A percentile compares a stretch with the other conserved stretches of the same genome.
These are phyloP conservation scores for Babesia caballi DNA, from an alignment of 169 alveolate species.

Conservation along the genomic window DNA sequence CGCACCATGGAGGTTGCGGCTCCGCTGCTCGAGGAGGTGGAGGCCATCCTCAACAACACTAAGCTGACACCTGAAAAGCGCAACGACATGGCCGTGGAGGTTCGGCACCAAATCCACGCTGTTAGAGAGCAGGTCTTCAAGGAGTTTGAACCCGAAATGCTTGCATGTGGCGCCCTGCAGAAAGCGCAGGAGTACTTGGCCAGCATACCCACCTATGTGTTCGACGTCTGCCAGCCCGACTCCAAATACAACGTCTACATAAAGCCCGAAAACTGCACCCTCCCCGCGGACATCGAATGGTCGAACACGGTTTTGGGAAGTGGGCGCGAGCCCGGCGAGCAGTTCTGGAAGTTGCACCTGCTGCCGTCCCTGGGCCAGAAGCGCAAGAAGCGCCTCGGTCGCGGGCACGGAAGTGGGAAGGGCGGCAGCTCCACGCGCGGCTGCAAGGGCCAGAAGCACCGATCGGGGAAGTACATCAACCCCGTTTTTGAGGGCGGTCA, in stretches of 20 bases:
- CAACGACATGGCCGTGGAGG: slow-evolving; percentile 61
- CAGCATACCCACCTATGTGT: slow-evolving; percentile 64
- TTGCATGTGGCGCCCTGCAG: slow-evolving; percentile 46
- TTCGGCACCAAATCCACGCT: slow-evolving; percentile 58
- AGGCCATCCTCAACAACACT: slow-evolving; percentile 51
- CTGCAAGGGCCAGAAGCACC: slow-evolving; percentile 76
- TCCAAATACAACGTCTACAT: slow-evolving; percentile 61
- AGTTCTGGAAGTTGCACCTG: slow-evolving; percentile 60
- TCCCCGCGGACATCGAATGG: slow-evolving; percentile 71
- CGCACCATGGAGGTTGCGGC: slow-evolving; percentile 56
- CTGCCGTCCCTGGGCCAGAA: slow-evolving; percentile 70
- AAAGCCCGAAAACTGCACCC: slow-evolving; percentile 57
- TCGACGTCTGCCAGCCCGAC: slow-evolving; percentile 76
- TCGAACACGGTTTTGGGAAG: slow-evolving; percentile 72
- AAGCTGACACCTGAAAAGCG: slow-evolving; percentile 65
- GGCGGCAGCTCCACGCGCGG: slow-evolving; percentile 79
- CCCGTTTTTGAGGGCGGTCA: slow-evolving; percentile 79
- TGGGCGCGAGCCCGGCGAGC: slow-evolving; percentile 66
- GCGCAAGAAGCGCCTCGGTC: slow-evolving; percentile 71
- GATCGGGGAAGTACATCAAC: slow-evolving; percentile 72
- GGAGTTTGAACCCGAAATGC: slow-evolving; percentile 26
- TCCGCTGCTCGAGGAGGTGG: slow-evolving; percentile 62
- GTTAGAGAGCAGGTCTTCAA: slow-evolving; percentile 50
- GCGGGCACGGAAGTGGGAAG: slow-evolving; percentile 78
- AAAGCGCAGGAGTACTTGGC: slow-evolving; percentile 44